Base-by-base conservation (phyloP, 257 asterid species). In the Gentiana straminea region DNA sequence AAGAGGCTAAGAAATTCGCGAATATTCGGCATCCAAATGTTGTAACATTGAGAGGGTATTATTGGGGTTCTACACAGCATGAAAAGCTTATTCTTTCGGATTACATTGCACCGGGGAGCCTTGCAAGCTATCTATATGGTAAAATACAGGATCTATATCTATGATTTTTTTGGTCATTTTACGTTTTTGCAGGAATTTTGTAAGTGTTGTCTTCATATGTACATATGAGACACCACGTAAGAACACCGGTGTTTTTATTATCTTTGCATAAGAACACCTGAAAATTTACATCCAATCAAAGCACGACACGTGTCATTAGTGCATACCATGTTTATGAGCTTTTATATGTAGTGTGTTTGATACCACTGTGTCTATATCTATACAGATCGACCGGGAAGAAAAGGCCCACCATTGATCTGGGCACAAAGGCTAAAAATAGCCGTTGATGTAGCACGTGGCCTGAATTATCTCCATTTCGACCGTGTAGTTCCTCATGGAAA, bases 1-100 rank as follows among this genome's bases (percentile, higher is more conserved):
- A 91, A 67, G 98, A 85, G 79, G 98, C 98, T 55, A 91, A 85
- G 79, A 91, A 87, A 60, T 91, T 91, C 62, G 80, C 98, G 12
- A 91, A 87, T 61, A 83, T 91, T 46, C 69, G 95, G 59, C 98
- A 91, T 55, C 98, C 98, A 5, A 91, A 91, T 50, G 98, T 91
- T 63, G 98, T 87, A 13, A 95, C 97, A 49, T 73, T 91, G 71
- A 87, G 98, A 77, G 97, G 97, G 24, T 91, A 91, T 72, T 91
- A 91, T 61, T 91, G 98, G 98, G 98, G 98, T 1, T 94, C 98
- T 37, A 91, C 97, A 8, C 98, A 91, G 57, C 98, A 91, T 5
- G 97, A 91, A 81, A 87, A 91, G 83, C 89, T 91, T 51, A 91
- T 91, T 69, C 97, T 91, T 55, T 87, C 98, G 1, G 97, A 91